Conservation (phyloP, 176 grass and related monocot species). For the Eremochloa ophiuroides region DNA sequence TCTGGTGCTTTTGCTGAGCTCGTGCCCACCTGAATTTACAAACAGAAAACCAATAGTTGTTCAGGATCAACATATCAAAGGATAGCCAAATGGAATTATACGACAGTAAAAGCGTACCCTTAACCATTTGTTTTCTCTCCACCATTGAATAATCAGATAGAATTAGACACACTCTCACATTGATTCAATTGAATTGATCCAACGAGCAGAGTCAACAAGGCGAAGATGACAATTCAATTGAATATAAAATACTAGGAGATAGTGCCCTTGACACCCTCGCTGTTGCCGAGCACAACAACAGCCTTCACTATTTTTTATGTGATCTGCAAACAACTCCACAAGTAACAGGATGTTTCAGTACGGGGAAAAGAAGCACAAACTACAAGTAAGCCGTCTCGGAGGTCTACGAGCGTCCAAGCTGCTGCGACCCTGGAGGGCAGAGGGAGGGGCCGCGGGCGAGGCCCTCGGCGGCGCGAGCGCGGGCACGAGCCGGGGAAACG, state of each 20-base stretch:
- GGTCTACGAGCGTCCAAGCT: too few species aligned
- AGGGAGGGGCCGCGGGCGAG: too few species aligned
- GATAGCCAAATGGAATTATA: not conserved
- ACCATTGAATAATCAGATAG: not conserved
- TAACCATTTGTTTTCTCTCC: not conserved
- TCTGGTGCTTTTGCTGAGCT: conserved; percentile 74
- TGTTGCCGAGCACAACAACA: conserved; percentile 68
- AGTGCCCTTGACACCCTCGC: conserved; percentile 60
- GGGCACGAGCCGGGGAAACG: too few species aligned
- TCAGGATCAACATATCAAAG: not conserved
- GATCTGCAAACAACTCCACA: conserved; percentile 27
- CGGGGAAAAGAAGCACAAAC: not conserved
- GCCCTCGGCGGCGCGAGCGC: too few species aligned
- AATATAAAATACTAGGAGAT: conserved; percentile 25
- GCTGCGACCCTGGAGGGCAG: too few species aligned
- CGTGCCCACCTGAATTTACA: conserved; percentile 61
- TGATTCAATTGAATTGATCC: not conserved
- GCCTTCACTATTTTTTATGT: conserved; percentile 80
- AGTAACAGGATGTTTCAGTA: not conserved
- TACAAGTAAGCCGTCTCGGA: not conserved
- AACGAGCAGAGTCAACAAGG: not conserved
- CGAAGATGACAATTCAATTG: not conserved
- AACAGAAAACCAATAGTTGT: not conserved
- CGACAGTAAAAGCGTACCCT: not conserved
- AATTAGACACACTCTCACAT: not conserved